These are phyloP conservation scores for Leptodontidium sp. DNA, from an alignment of 2,329 filamentous ascomycete species.

Conservation along the genomic window DNA sequence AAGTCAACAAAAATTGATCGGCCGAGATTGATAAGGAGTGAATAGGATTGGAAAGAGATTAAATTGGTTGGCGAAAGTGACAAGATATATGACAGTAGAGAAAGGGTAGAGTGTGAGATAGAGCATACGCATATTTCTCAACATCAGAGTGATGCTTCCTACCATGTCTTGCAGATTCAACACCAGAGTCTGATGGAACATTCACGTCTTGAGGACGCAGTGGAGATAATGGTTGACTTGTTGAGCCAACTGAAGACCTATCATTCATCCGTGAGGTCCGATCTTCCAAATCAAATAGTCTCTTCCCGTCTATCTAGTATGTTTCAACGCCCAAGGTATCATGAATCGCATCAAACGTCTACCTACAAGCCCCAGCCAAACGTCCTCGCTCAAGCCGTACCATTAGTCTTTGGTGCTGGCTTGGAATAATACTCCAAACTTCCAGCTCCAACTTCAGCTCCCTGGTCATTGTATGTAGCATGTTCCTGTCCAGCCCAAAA, in stretches of 20 bases:
- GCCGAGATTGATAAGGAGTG: background rate
- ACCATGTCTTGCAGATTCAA: too few relatives aligned
- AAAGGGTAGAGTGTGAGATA: too few relatives aligned
- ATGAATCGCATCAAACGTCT: conserved; percentile 11
- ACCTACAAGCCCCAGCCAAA: background rate
- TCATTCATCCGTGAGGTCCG: background rate
- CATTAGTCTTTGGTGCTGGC: background rate
- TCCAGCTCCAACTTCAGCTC: conserved; percentile 9
- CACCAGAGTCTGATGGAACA: too few relatives aligned
- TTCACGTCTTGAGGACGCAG: too few relatives aligned
- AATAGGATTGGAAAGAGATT: background rate
- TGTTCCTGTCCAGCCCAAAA: conserved; percentile 69
- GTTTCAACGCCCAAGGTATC: conserved; percentile 26
- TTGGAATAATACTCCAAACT: conserved; percentile 17
- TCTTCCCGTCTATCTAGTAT: conserved; percentile 8
- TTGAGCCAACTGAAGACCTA: too few relatives aligned
- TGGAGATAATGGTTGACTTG: too few relatives aligned
- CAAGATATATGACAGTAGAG: too few relatives aligned
- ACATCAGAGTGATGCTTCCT: too few relatives aligned
- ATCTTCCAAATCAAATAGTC: background rate
- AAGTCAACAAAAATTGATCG: conserved; percentile 2
- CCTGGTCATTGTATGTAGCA: conserved; percentile 29
- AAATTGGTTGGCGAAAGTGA: background rate
- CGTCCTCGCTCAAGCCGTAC: background rate
- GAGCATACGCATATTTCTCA: too few relatives aligned